phyloP scores from a whole-genome alignment of 2,329 filamentous ascomycete species.

The Pseudocercospora musae region DNA sequence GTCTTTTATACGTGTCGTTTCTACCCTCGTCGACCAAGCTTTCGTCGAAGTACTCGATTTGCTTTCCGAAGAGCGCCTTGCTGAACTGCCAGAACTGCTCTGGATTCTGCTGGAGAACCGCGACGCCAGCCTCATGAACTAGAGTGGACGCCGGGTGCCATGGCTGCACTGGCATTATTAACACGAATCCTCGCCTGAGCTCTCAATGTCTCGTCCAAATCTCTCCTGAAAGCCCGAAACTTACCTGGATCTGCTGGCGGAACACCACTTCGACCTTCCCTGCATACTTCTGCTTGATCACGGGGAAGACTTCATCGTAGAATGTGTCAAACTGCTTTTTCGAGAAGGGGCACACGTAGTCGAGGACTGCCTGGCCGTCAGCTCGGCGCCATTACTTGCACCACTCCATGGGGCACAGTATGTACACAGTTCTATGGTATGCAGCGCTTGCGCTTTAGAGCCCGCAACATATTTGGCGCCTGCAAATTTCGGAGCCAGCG shows the following conservation, averaged over 20 bases:
- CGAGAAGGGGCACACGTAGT: constrained; percentile 84
- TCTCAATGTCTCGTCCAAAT: neutral
- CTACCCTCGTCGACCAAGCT: constrained; percentile 78
- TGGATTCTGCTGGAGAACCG: constrained; percentile 66
- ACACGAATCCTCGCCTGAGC: too few relatives aligned
- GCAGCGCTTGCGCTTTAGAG: constrained; percentile 39
- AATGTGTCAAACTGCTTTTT: constrained; percentile 76
- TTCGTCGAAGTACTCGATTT: constrained; percentile 79
- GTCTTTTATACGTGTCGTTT: constrained; percentile 76
- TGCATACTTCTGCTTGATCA: constrained; percentile 59
- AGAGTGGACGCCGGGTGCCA: constrained; percentile 75
- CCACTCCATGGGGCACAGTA: neutral
- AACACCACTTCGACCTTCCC: constrained; percentile 71
- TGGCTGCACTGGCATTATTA: constrained; percentile 17
- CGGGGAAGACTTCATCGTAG: constrained; percentile 61
- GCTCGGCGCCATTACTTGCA: neutral
- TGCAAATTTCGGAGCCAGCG: constrained; percentile 72
- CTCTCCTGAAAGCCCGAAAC: neutral
- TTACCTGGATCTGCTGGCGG: constrained; percentile 83
- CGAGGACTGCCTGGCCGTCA: constrained; percentile 56
- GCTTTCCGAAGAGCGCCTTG: constrained; percentile 63
- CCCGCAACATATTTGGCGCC: constrained; percentile 63
- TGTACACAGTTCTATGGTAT: constrained; percentile 54
- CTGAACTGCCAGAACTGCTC: constrained; percentile 78
- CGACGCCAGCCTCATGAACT: constrained; percentile 77